These are phyloP conservation scores for Fusarium papillatum DNA, from an alignment of 2,329 filamentous ascomycete genomes.

Conservation along the genomic window DNA sequence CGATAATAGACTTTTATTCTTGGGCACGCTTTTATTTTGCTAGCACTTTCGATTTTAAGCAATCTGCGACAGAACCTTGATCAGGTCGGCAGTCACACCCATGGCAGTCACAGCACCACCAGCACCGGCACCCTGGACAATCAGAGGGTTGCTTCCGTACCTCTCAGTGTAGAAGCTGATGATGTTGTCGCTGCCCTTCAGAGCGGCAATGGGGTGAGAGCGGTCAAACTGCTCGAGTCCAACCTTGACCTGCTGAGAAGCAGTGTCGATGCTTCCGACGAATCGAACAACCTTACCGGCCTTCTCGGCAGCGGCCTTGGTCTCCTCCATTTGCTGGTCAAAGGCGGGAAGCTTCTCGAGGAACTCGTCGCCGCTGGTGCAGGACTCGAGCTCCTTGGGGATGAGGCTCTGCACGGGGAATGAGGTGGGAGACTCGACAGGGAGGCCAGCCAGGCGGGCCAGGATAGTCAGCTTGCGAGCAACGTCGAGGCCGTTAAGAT, in stretches of 20 bases:
- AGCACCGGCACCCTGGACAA: slow-evolving; percentile 94
- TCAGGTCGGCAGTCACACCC: slow-evolving; percentile 94
- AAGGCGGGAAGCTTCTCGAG: slow-evolving; percentile 84
- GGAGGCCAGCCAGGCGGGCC: slow-evolving; percentile 85
- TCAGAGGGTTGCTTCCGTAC: slow-evolving; percentile 91
- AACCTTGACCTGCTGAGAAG: slow-evolving; percentile 87
- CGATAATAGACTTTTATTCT: too few relatives aligned
- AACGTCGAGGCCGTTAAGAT: slow-evolving; percentile 90
- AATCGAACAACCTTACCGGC: slow-evolving; percentile 95
- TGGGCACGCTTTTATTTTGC: slow-evolving; percentile 38
- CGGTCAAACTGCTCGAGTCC: slow-evolving; percentile 91
- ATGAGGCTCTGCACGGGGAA: slow-evolving; percentile 97
- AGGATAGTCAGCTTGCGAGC: slow-evolving; percentile 97
- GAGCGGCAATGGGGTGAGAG: slow-evolving; percentile 90
- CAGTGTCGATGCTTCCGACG: slow-evolving; percentile 92
- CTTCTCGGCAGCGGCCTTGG: slow-evolving; percentile 87
- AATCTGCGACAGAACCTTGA: slow-evolving; percentile 87
- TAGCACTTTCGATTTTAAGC: slow-evolving; percentile 50
- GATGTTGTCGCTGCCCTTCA: slow-evolving; percentile 99
- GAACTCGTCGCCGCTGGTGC: slow-evolving; percentile 86
- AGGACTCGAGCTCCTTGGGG: slow-evolving; percentile 85
- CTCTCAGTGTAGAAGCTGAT: slow-evolving; percentile 98
- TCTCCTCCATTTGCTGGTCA: slow-evolving; percentile 90
- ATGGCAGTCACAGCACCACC: slow-evolving; percentile 97
- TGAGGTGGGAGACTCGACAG: slow-evolving; percentile 84